Conservation (phyloP, 2,329 filamentous ascomycete genomes). For the Nectriaceae sp. region DNA sequence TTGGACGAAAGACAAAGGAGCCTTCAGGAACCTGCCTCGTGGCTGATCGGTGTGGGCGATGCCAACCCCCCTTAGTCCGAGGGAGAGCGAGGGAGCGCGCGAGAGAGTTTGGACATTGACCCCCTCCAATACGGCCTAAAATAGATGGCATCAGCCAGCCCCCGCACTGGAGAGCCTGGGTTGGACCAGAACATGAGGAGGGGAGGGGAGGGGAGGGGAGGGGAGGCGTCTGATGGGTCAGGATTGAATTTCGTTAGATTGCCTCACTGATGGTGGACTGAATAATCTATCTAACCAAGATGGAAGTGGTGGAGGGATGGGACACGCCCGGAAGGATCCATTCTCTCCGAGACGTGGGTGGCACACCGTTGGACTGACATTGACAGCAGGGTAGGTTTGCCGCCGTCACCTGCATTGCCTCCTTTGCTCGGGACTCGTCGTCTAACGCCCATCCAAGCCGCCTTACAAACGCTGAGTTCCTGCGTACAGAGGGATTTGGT, state of each 20-base stretch:
- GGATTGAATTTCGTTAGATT: slow-evolving; percentile 15
- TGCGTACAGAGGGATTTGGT: background rate
- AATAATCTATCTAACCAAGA: slow-evolving; percentile 25
- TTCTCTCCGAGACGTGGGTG: no score
- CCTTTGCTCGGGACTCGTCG: background rate
- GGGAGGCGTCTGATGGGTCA: slow-evolving; percentile 10
- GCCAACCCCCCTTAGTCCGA: slow-evolving; percentile 15
- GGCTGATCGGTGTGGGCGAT: slow-evolving; percentile 18
- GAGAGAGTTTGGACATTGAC: no score
- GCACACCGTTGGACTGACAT: no score
- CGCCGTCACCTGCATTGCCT: background rate
- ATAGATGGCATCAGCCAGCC: slow-evolving; percentile 24
- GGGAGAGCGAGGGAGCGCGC: slow-evolving; percentile 4
- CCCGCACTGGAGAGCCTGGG: slow-evolving; percentile 12
- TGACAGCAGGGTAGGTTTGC: slow-evolving; percentile 8
- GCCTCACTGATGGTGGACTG: background rate
- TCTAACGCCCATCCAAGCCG: background rate
- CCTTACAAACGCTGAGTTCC: background rate
- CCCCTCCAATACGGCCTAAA: no score
- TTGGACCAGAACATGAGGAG: slow-evolving; percentile 6
- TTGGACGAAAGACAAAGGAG: background rate
- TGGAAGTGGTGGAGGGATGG: slow-evolving; percentile 16
- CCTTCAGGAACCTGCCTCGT: slow-evolving; percentile 9
- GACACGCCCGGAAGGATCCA: slow-evolving; percentile 11
- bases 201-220: slow-evolving; percentile 10